Conservation (phyloP, 306 rosid genomes). For the Pyrus communis region DNA sequence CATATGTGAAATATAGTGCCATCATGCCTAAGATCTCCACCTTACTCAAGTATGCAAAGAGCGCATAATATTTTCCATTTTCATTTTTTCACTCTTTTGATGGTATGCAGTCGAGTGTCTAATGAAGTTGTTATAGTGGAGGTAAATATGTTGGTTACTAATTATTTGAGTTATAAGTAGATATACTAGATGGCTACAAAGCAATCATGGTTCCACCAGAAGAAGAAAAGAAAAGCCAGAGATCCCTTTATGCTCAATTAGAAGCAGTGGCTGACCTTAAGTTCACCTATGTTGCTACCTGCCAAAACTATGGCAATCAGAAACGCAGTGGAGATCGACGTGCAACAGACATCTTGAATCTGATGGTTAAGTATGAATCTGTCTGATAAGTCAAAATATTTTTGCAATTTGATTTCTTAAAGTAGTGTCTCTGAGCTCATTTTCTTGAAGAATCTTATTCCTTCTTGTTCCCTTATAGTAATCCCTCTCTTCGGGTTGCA, state of each 20-base stretch:
- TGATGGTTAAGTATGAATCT: slow-evolving; percentile 90
- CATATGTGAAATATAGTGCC: slow-evolving; percentile 5
- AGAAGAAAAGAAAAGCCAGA: slow-evolving; percentile 75
- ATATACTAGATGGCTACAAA: slow-evolving; percentile 90
- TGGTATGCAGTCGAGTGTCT: background rate
- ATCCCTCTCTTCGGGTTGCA: slow-evolving; percentile 97
- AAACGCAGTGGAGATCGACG: slow-evolving; percentile 96
- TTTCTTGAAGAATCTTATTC: slow-evolving; percentile 22
- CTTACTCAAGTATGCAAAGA: slow-evolving; percentile 20
- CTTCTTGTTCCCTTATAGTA: slow-evolving; percentile 31
- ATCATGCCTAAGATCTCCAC: background rate
- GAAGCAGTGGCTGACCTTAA: slow-evolving; percentile 97
- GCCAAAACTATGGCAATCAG: slow-evolving; percentile 94
- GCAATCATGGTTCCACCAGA: slow-evolving; percentile 80
- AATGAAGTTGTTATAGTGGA: slow-evolving; percentile 9
- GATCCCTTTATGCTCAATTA: slow-evolving; percentile 82
- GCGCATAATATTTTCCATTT: background rate
- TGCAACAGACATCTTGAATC: slow-evolving; percentile 90
- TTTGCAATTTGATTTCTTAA: slow-evolving; percentile 18
- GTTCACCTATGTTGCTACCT: slow-evolving; percentile 89
- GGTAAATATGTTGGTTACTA: slow-evolving; percentile 14
- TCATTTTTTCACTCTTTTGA: background rate
- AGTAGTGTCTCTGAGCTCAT: slow-evolving; percentile 9
- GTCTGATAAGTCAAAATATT: slow-evolving; percentile 15
- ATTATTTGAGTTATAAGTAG: slow-evolving; percentile 33